Evolutionary conservation across 2,329 filamentous ascomycete species (phyloP).

Genomic region (Pseudogymnoascus sp.): DNA sequence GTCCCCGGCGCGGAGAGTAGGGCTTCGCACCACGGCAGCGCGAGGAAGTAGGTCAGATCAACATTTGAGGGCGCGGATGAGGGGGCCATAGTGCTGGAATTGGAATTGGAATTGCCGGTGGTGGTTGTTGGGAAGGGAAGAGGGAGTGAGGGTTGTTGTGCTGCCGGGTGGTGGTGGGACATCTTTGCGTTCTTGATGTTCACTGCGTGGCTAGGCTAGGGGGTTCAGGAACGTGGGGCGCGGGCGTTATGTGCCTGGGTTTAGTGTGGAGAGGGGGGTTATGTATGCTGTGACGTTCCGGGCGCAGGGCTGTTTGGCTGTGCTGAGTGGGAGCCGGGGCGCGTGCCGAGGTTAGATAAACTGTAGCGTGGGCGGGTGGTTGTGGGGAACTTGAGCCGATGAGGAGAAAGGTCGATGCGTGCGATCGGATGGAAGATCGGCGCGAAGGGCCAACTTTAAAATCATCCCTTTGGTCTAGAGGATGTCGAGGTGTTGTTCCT

Average conservation of each 20-base stretch:
- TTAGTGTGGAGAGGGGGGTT: not conserved
- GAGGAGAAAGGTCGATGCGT: not conserved
- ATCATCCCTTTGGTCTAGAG: not conserved
- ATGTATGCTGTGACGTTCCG: not conserved
- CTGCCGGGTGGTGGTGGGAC: not conserved
- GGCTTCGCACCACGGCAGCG: constrained; percentile 42
- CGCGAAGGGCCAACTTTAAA: not conserved
- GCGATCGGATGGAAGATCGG: not conserved
- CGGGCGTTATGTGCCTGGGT: not conserved
- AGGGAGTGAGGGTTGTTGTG: not conserved
- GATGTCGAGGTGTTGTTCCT: not conserved
- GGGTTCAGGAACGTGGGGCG: not conserved
- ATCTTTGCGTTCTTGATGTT: too few species aligned
- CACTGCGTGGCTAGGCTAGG: too few species aligned
- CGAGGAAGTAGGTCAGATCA: constrained; percentile 27
- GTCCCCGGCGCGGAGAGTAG: constrained; percentile 37
- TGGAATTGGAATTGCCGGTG: not conserved
- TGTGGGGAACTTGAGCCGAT: not conserved
- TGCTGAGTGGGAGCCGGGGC: not conserved
- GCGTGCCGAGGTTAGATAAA: constrained; percentile 5
- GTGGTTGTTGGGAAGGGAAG: not conserved
- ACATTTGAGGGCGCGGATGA: not conserved
- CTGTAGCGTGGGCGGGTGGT: not conserved
- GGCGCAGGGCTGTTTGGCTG: not conserved
- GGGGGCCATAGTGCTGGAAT: not conserved